phyloP scores from a whole-genome alignment of 768 basidiomycete species.

The Obba rivulosa region DNA sequence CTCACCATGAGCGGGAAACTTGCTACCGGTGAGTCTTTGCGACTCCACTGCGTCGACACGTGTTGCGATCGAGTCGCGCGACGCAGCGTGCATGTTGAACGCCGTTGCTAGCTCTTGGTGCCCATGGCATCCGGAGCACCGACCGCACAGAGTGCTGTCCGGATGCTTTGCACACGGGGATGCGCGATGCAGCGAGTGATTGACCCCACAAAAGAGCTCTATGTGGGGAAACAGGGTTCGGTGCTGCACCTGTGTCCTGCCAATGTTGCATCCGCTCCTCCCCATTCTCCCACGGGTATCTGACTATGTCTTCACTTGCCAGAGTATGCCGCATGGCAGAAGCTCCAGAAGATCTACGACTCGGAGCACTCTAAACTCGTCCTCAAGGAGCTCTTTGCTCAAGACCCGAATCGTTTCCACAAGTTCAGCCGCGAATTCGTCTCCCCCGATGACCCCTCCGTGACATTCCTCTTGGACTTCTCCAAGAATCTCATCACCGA shows the following conservation, averaged over 20 bases:
- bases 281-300: background rate
- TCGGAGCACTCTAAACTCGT: constrained; percentile 65
- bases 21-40: constrained; percentile 44
- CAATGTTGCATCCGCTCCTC: background rate
- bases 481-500: constrained; percentile 95
- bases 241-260: background rate
- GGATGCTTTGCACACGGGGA: too few species aligned
- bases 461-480: constrained; percentile 89
- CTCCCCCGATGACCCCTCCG: constrained; percentile 56
- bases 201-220: too few species aligned
- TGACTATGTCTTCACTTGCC: background rate
- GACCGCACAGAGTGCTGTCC: background rate
- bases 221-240: too few species aligned
- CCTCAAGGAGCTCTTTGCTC: constrained; percentile 88
- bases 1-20: constrained; percentile 56
- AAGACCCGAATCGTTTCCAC: constrained; percentile 81
- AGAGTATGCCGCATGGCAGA: constrained; percentile 91
- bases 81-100: too few species aligned
- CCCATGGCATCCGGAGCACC: background rate
- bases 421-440: constrained; percentile 79
- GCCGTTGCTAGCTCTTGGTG: too few species aligned
- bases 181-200: too few species aligned
- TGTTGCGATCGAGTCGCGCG: too few species aligned
- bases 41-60: background rate
- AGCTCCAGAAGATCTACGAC: constrained; percentile 82